Evolutionary conservation across 176 grass and related monocot genomes (phyloP).

Genomic region (Carex cristatella): DNA sequence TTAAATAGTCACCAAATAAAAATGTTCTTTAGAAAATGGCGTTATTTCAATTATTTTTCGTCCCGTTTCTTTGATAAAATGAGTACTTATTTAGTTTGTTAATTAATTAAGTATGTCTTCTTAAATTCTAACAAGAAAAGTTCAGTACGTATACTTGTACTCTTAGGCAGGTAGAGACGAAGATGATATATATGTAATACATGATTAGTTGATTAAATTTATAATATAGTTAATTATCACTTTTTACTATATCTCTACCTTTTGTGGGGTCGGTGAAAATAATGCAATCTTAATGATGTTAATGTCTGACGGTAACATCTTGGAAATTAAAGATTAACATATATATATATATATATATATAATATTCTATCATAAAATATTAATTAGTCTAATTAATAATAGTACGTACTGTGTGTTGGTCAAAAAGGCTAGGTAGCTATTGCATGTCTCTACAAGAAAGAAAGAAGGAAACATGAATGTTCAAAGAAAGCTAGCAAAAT

Average conservation of each 20-base stretch:
- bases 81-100: no score
- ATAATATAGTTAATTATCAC: neutral
- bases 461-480: neutral
- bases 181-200: neutral
- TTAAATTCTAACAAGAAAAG: neutral
- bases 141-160: neutral
- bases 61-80: neutral
- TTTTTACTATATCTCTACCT: neutral
- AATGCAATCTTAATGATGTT: slow-evolving; percentile 11
- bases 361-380: neutral
- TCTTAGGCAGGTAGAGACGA: neutral
- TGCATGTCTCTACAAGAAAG: neutral
- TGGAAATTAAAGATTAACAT: neutral
- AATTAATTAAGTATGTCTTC: neutral
- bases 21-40: neutral
- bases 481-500: neutral
- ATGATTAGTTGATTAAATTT: neutral
- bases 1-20: neutral
- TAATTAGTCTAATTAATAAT: neutral
- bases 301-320: slow-evolving; percentile 12
- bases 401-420: neutral
- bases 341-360: no score
- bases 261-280: neutral
- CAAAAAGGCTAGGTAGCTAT: neutral
- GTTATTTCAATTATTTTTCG: neutral